Conservation (phyloP, 2,329 filamentous ascomycete genomes). For the Pseudocercospora fuligena region DNA sequence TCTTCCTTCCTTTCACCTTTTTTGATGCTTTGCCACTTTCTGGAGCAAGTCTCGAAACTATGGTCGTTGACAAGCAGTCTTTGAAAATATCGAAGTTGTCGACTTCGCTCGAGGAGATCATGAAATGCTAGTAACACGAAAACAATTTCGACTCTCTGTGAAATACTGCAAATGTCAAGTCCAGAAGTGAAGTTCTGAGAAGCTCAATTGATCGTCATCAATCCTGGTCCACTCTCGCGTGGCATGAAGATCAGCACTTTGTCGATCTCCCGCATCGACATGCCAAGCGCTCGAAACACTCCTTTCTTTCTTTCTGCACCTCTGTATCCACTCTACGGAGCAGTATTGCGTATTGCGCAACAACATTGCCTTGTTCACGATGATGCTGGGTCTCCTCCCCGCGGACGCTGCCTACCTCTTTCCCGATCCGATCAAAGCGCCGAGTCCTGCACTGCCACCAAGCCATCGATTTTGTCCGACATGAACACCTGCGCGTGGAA, state of each 20-base stretch:
- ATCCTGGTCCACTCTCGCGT: not conserved
- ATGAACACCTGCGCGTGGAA: not conserved
- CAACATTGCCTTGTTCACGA: not conserved
- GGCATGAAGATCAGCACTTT: not conserved
- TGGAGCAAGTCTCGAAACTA: slow-evolving; percentile 66
- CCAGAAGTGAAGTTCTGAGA: slow-evolving; percentile 4
- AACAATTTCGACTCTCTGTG: not conserved
- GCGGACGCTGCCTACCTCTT: not conserved
- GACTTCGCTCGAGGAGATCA: slow-evolving; percentile 46
- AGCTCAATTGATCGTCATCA: slow-evolving; percentile 7
- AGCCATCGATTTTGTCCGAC: not conserved
- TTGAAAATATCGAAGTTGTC: slow-evolving; percentile 71
- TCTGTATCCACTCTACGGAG: not conserved
- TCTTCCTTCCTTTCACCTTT: slow-evolving; percentile 49
- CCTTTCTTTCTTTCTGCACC: not conserved
- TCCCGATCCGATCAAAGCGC: not conserved
- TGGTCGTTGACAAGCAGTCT: slow-evolving; percentile 72
- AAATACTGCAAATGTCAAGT: not conserved
- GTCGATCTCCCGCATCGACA: not conserved
- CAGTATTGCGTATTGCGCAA: not conserved
- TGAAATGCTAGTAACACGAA: slow-evolving; percentile 11
- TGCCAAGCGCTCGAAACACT: not conserved
- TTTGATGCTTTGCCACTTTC: slow-evolving; percentile 52
- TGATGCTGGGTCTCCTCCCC: not conserved
- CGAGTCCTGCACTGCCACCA: slow-evolving; percentile 4